A percentile compares a stretch with the other conserved stretches of the same genome.
Conservation (phyloP, 805 yeast genomes). For the Metschnikowia peoriensis region DNA sequence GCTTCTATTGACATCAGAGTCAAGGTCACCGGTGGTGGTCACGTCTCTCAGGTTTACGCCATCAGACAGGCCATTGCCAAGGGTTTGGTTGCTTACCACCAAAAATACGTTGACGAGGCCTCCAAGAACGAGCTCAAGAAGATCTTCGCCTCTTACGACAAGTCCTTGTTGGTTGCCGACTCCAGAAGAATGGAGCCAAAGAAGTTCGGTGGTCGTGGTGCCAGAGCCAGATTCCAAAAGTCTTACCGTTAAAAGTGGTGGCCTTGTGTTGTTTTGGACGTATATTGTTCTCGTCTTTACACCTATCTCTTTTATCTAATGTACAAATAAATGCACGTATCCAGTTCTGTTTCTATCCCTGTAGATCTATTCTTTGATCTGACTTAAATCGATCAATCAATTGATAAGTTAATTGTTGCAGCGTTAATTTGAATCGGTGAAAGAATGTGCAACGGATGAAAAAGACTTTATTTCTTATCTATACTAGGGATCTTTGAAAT, state of each 20-base stretch:
- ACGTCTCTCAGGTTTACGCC: slow-evolving; percentile 99
- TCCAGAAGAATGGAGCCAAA: slow-evolving; percentile 99
- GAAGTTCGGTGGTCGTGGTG: slow-evolving; percentile 99
- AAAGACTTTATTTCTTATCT: no score
- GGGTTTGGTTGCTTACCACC: slow-evolving; percentile 99
- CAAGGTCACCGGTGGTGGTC: slow-evolving; percentile 99
- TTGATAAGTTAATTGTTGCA: no score
- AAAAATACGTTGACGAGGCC: slow-evolving; percentile 98
- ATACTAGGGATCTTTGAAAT: no score
- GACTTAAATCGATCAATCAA: no score
- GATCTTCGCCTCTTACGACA: slow-evolving; percentile 96
- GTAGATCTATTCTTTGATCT: no score
- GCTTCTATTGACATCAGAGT: slow-evolving; percentile 98
- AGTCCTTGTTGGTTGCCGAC: slow-evolving; percentile 99
- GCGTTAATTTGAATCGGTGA: no score
- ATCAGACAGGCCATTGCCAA: slow-evolving; percentile 99
- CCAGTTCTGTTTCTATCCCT: not conserved
- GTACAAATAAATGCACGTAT: slow-evolving; percentile 20
- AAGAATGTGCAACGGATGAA: no score
- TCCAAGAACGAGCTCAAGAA: slow-evolving; percentile 99
- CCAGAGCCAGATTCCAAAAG: slow-evolving; percentile 99
- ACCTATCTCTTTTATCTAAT: slow-evolving; percentile 20
- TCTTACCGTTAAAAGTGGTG: slow-evolving; percentile 87
- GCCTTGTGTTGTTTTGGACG: slow-evolving; percentile 5
- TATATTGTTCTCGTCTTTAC: slow-evolving; percentile 12